These are phyloP conservation scores for Agastache rugosa DNA, from an alignment of 257 asterid genomes.

Conservation along the genomic window DNA sequence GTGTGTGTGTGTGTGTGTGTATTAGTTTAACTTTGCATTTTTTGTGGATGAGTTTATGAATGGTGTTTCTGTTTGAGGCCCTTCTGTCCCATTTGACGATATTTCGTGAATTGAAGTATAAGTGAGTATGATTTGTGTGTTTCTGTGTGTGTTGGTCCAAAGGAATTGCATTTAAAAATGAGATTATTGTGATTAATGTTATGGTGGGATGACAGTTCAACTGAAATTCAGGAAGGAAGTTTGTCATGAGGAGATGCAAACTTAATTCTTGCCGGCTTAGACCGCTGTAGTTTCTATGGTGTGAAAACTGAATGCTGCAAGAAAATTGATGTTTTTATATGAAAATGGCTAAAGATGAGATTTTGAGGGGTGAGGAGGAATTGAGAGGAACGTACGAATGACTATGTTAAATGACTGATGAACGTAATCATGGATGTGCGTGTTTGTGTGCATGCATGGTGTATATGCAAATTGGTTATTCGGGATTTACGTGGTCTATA, in stretches of 20 bases:
- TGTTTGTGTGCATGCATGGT: constrained; percentile 8
- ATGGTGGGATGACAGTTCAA: constrained; percentile 23
- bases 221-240: background rate
- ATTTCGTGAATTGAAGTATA: constrained; percentile 13
- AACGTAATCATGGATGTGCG: constrained; percentile 5
- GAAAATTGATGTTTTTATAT: constrained; percentile 15
- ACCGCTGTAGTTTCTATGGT: background rate
- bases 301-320: constrained; percentile 5
- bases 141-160: background rate
- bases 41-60: background rate
- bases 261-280: background rate
- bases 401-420: background rate
- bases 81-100: background rate
- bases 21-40: background rate
- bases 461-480: constrained; percentile 8
- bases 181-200: constrained; percentile 2
- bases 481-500: constrained; percentile 1
- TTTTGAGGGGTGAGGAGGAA: constrained; percentile 23
- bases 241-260: background rate
- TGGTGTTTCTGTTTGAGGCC: background rate
- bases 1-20: too few species aligned
- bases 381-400: constrained; percentile 6
- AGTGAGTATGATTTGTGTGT: constrained; percentile 9
- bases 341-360: constrained; percentile 27
- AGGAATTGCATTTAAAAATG: constrained; percentile 16